Percentiles rank a stretch among this genome's conserved stretches.
Evolutionary conservation across 805 yeast species (phyloP).

Genomic region (Metschnikowia kofuensis): DNA sequence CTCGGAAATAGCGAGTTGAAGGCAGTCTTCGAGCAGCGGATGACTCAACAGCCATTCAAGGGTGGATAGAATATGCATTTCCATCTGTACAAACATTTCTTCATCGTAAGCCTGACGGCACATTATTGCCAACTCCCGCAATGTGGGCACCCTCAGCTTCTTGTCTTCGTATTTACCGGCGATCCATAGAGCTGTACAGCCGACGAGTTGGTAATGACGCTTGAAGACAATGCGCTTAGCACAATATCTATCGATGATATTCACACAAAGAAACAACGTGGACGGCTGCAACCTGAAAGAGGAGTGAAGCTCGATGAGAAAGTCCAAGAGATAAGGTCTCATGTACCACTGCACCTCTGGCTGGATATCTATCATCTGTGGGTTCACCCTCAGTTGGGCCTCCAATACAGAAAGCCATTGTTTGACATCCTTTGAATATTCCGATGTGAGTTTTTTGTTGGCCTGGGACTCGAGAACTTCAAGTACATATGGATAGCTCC

Average conservation of each 20-base stretch:
- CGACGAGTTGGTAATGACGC: conserved; percentile 46
- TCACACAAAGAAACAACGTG: conserved; percentile 42
- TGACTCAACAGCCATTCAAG: conserved; percentile 46
- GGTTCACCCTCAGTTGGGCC: conserved; percentile 40
- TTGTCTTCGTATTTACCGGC: conserved; percentile 57
- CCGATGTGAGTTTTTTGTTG: conserved; percentile 41
- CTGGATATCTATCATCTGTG: conserved; percentile 48
- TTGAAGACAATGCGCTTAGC: conserved; percentile 46
- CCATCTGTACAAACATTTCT: conserved; percentile 49
- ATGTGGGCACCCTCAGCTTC: conserved; percentile 55
- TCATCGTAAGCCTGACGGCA: conserved; percentile 58
- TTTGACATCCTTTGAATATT: conserved; percentile 41
- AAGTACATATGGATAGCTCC: conserved; percentile 40
- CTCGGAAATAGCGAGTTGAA: conserved; percentile 41
- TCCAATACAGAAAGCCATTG: conserved; percentile 41
- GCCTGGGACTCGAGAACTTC: conserved; percentile 48
- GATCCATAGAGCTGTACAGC: conserved; percentile 47
- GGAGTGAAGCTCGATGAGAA: conserved; percentile 42
- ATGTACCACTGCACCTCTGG: conserved; percentile 49
- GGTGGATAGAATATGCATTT: conserved; percentile 40
- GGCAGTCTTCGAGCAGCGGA: conserved; percentile 51
- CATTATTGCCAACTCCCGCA: conserved; percentile 52
- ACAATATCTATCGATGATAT: conserved; percentile 46
- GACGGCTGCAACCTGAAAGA: conserved; percentile 41
- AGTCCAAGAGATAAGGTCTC: conserved; percentile 45